Evolutionary conservation across 75 land plant species (phyloP), one percentile per base, ranked within the genome.

Genomic region (Picea glauca): DNA sequence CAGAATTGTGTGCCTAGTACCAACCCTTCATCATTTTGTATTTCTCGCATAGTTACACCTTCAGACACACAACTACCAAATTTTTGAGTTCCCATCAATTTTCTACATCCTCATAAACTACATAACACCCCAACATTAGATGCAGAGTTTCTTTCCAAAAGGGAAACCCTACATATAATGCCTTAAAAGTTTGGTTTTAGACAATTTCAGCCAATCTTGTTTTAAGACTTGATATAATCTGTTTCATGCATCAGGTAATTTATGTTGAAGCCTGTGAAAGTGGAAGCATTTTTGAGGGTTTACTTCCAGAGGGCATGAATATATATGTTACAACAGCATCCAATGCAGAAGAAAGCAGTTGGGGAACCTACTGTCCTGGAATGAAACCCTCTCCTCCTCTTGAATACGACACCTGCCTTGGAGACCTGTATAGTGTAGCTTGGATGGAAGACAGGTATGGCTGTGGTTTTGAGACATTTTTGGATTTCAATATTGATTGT

Each of bases 251-350:
- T 26, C 85, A 93, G 94, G 91, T 94, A 60, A 73, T 96, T 20
- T 96, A 94, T 72, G 64, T 94, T 30, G 98, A 96, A 76, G 99
- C 99, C 35, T 96, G 99, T 82, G 99, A 96, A 60, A 94, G 98
- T 84, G 99, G 99, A 58, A 96, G 99, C 57, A 85, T 94, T 14
- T 92, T 96, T 62, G 92, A 96, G 80, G 99, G 93, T 11, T 32
- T 96, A 75, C 80, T 93, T 85, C 96, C 94, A 20, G 82, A 86
- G 21, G 88, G 86, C 59, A 74, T 96, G 17, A 87, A 89, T 60
- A 86, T 96, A 21, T 93, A 93, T 86, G 98, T 90, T 12, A 93
- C 96, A 14, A 96, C 98, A 7, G 94, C 98, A 43, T 87, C 96
- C 3, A 92, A 92, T 83, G 94, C 96, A 21, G 85, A 83, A 50